phyloP scores from a whole-genome alignment of 2,329 filamentous ascomycete genomes.

The Fusarium globosum region DNA sequence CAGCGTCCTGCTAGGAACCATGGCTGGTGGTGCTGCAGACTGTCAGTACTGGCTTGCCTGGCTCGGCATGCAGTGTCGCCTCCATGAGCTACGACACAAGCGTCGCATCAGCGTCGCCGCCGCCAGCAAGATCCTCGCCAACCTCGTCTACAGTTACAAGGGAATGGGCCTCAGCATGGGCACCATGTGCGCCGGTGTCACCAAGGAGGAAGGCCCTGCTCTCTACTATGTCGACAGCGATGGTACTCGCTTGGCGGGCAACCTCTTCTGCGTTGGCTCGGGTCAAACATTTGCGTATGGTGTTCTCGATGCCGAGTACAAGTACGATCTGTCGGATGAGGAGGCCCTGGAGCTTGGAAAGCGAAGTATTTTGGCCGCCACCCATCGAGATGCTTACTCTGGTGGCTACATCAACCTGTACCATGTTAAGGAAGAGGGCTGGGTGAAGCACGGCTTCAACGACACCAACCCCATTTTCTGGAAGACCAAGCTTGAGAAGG shows the following conservation, averaged over 20 bases:
- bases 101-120: constrained; percentile 97
- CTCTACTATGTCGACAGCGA: constrained; percentile 98
- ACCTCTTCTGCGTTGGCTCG: constrained; percentile 97
- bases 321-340: constrained; percentile 86
- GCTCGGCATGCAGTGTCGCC: constrained; percentile 97
- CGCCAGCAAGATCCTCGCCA: constrained; percentile 97
- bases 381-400: constrained; percentile 97
- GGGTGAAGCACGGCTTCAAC: constrained; percentile 98
- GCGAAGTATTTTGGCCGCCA: constrained; percentile 93
- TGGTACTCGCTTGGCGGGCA: constrained; percentile 90
- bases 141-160: constrained; percentile 98
- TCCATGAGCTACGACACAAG: constrained; percentile 99
- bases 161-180: constrained; percentile 99
- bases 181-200: constrained; percentile 98
- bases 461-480: constrained; percentile 99
- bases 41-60: constrained; percentile 99
- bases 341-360: constrained; percentile 91
- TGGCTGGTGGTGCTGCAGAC: constrained; percentile 98
- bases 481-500: constrained; percentile 98
- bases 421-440: constrained; percentile 98
- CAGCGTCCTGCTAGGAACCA: constrained; percentile 91
- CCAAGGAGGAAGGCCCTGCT: constrained; percentile 92
- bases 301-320: constrained; percentile 95
- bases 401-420: constrained; percentile 99
- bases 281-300: constrained; percentile 99